Base-by-base conservation (phyloP, 176 grass and related monocot species). In the Sorghum bicolor region DNA sequence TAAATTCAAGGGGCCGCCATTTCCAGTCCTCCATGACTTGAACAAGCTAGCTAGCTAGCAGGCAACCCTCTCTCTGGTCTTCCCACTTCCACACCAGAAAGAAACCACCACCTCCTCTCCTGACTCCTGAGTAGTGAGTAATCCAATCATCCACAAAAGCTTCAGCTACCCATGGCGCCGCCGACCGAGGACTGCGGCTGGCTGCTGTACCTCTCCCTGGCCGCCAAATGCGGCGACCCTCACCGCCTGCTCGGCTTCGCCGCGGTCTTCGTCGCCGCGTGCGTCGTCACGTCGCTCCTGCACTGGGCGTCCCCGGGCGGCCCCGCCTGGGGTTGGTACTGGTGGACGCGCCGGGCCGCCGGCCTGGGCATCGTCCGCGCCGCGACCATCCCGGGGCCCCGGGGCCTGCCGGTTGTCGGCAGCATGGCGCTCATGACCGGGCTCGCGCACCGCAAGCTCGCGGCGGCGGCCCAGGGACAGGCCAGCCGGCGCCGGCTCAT, bases 361-460 rank as follows among this genome's bases (percentile, higher is more conserved):
- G 62, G 61, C 2, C 32, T 74, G 57, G 50, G 50, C 77, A 28
- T 40, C 55, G 20, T 1, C 58, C n/a, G 4, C 20, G 43, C 22
- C 17, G 8, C 14, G n/a, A 20, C 74, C 48, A 92, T 97, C 63
- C 89, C 87, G 0, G 94, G 94, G 2, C 94, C 94, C 0, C 79
- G 89, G 0, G 94, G 94, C 0, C 65, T 92, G 45, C 94, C 89
- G 0, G 36, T 97, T 47, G 1, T 97, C 45, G 94, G 94, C 2
- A 92, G 94, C 82, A 90, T 97, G 81, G 5, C 2, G 5, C 87
- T 97, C 57, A 94, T 97, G 94, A 67, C 86, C 3, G 94, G 91
- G 40, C 85, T 97, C 1, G 89, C 91, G 8, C 94, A 97, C 82
- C 86, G 94, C 1, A 97, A 97, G 87, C 94, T 97, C 71, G 89